Conservation (phyloP, 257 asterid genomes). For the Salvia hispanica region DNA sequence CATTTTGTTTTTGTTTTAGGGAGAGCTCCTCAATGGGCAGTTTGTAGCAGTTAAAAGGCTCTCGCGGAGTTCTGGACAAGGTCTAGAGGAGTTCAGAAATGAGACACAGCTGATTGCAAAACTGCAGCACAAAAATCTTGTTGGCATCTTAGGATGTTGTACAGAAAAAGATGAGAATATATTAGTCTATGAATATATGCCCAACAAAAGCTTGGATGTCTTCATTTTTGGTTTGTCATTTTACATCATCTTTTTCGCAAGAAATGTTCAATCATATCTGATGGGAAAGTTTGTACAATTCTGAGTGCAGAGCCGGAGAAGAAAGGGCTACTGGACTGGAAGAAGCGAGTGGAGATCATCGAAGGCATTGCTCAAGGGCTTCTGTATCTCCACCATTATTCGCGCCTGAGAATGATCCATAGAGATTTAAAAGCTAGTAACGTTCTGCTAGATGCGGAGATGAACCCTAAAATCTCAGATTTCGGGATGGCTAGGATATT, state of each 20-base stretch:
- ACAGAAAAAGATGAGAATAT: neutral
- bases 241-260: neutral
- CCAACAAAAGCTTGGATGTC: neutral
- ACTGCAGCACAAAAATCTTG: neutral
- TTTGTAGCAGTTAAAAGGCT: neutral
- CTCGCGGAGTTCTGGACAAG: neutral
- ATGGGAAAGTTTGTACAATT: neutral
- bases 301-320: conserved; percentile 3
- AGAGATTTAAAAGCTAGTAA: conserved; percentile 6
- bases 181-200: too few species aligned
- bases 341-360: conserved; percentile 8
- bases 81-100: conserved; percentile 2
- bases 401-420: neutral
- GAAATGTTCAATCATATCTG: too few species aligned
- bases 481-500: conserved; percentile 17
- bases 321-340: conserved; percentile 28
- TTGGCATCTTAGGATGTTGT: conserved; percentile 15
- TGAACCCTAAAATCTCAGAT: conserved; percentile 2
- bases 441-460: neutral
- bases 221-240: conserved; percentile 19
- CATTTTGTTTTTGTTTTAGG: neutral
- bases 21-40: neutral
- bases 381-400: conserved; percentile 6
- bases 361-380: conserved; percentile 5
- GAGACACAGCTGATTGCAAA: neutral